Evolutionary conservation across 148 eudicot genomes (phyloP).

Genomic region (Cornus florida): DNA sequence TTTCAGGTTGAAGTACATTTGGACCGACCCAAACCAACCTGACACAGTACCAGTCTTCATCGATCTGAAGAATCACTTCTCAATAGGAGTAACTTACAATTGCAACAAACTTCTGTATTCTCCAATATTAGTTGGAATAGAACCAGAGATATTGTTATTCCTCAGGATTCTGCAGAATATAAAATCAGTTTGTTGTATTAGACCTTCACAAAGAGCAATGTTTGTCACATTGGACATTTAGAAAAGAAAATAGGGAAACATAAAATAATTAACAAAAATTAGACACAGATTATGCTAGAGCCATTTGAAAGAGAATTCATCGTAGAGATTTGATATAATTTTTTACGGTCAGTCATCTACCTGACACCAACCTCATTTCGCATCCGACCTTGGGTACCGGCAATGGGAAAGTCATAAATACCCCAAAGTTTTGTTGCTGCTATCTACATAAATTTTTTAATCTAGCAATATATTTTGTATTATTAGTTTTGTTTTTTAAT

Average conservation of each 20-base stretch:
- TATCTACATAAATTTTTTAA: no score
- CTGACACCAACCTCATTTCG: no score
- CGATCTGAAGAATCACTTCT: background rate
- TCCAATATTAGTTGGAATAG: conserved; percentile 61
- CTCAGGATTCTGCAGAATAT: conserved; percentile 51
- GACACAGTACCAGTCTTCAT: background rate
- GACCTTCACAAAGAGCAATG: background rate
- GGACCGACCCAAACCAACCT: background rate
- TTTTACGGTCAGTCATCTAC: no score
- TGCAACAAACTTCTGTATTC: conserved; percentile 35
- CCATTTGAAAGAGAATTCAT: no score
- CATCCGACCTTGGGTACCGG: no score
- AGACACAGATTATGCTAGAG: background rate
- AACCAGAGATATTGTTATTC: conserved; percentile 68
- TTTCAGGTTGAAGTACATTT: background rate
- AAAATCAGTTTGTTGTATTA: background rate
- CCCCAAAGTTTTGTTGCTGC: no score
- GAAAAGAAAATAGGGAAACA: no score
- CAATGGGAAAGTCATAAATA: no score
- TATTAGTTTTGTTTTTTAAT: no score
- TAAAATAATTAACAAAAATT: background rate
- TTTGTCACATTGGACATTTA: background rate
- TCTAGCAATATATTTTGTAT: no score
- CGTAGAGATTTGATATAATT: no score
- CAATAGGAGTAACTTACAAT: conserved; percentile 54